Evolutionary conservation across 179 eudicot species (phyloP).

Genomic region (Drosera spatulata): DNA sequence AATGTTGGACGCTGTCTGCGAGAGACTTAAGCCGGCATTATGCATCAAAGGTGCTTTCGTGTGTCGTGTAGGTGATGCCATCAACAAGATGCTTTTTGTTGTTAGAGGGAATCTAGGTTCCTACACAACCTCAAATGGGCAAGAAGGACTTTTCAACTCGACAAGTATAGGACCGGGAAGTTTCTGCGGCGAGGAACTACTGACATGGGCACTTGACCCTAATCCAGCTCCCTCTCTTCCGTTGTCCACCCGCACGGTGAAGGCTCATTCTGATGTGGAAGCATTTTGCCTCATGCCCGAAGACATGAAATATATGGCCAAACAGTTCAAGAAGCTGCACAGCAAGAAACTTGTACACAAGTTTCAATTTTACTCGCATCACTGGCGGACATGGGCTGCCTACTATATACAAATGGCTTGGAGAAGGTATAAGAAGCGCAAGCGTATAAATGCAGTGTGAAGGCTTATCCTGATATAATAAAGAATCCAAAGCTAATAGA

Average conservation of each 20-base stretch:
- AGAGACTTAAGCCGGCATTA: constrained; percentile 22
- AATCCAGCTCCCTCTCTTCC: constrained; percentile 17
- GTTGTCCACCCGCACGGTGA: constrained; percentile 21
- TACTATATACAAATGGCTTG: constrained; percentile 26
- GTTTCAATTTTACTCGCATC: constrained; percentile 26
- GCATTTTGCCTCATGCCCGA: constrained; percentile 25
- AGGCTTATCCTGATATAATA: too few relatives aligned
- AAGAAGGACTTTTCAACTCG: constrained; percentile 21
- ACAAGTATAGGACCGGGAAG: constrained; percentile 17
- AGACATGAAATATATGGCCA: constrained; percentile 28
- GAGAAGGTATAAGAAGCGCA: constrained; percentile 21
- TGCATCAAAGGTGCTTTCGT: constrained; percentile 19
- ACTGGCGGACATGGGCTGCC: constrained; percentile 36
- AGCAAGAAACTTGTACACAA: constrained; percentile 25
- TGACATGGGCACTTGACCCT: constrained; percentile 26
- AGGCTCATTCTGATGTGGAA: constrained; percentile 22
- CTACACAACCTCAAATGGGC: constrained; percentile 23
- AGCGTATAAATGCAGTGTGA: background rate
- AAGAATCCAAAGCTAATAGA: too few relatives aligned
- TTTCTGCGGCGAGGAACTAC: constrained; percentile 2
- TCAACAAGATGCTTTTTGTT: constrained; percentile 25
- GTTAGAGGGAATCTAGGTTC: constrained; percentile 24
- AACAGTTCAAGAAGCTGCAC: constrained; percentile 21
- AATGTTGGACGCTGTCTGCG: constrained; percentile 28
- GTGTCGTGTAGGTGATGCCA: constrained; percentile 24